Evolutionary conservation across 768 basidiomycete species (phyloP), one percentile per base, ranked within the genome.

Genomic region (Kwoniella sp.): DNA sequence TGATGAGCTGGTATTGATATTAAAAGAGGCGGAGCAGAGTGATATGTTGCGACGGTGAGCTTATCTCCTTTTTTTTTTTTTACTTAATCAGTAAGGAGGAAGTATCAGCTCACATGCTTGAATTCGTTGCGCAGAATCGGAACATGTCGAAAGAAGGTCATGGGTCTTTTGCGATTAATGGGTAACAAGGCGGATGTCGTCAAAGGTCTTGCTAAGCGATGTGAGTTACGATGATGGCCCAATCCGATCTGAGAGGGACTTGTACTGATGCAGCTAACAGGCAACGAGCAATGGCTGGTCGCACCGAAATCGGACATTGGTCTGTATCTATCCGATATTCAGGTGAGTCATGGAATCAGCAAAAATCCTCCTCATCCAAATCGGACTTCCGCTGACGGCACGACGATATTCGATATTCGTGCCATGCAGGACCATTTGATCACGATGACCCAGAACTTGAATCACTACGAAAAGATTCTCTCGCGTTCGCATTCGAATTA

Each of bases 131-230:
- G 26, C 29, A 85, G 95, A 71, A 99, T 98, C 73, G 96, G 96
- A 33, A 96, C 92, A 0, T 98, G 96, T 78, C 85, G 96, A 65
- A 99, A 98, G 85, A 98, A 99, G 82, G 96, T 99, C 69, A 98
- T 99, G 96, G 96, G 96, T 19, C 81, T 99, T 27, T 80, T 99
- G 59, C 83, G 96, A 67, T 82, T 99, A 58, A 98, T 99, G 95
- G 96, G 96, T 25, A 98, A 96, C 81, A 99, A 99, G 83, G 96
- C 96, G 58, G 96, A 99, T 78, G 96, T 99, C 68, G 96, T 99
- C 68, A 99, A 99, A 79, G 96, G 96, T 10, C 83, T 98, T 48
- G 96, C 96, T 24, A 99, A 99, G 82, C 84, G 95, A 68, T 97
- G 95, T 79, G 50, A 64, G 71, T 66, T 55, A 9, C 47, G 44